A percentile compares a stretch with the other conserved stretches of the same genome.
phyloP scores from a whole-genome alignment of 2,329 filamentous ascomycete species.

The Aureobasidium sp. region DNA sequence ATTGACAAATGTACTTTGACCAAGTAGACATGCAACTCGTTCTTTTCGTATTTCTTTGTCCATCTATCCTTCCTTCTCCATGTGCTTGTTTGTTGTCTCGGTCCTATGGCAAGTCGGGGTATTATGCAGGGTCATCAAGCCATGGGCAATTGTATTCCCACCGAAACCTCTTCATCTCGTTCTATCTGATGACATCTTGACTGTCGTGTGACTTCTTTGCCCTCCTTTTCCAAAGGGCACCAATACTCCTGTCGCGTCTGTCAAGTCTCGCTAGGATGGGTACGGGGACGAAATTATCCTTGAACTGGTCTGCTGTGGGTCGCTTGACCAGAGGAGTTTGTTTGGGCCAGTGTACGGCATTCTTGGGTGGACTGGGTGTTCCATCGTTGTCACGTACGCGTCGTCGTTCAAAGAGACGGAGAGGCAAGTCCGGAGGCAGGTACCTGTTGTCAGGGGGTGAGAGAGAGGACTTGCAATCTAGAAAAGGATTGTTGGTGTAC shows the following conservation, averaged over 20 bases:
- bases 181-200: not conserved
- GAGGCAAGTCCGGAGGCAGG: not conserved
- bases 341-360: not conserved
- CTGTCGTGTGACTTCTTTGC: not conserved
- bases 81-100: not conserved
- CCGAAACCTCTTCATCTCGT: not conserved
- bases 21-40: not conserved
- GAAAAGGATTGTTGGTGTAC: not conserved
- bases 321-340: not conserved
- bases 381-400: not conserved
- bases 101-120: not conserved
- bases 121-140: not conserved
- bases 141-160: not conserved
- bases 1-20: not conserved
- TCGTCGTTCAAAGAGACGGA: not conserved
- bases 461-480: not conserved
- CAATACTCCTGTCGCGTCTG: not conserved
- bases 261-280: not conserved
- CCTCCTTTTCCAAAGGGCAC: slow-evolving; percentile 3
- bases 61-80: not conserved
- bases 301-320: not conserved
- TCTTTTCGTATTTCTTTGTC: not conserved
- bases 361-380: not conserved
- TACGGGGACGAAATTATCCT: not conserved
- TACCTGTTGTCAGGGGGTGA: not conserved